phyloP scores from a whole-genome alignment of 1,284 basidiomycete genomes.

The Ceratobasidium sp. region DNA sequence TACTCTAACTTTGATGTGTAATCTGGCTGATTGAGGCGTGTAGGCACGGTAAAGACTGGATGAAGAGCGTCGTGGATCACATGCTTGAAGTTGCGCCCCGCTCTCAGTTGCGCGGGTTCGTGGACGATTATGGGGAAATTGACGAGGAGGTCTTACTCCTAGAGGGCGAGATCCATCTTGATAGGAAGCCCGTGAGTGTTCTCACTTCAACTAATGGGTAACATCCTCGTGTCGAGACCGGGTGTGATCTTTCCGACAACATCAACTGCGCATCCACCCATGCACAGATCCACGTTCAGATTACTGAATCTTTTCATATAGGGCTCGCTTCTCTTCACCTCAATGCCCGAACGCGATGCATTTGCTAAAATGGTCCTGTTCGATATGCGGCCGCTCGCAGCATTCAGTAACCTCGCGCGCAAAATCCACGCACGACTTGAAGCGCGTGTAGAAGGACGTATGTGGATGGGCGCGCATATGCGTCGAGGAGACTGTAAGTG shows the following conservation, averaged over 20 bases:
- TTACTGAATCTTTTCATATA: slow-evolving; percentile 41
- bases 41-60: slow-evolving; percentile 55
- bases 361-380: slow-evolving; percentile 55
- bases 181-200: slow-evolving; percentile 57
- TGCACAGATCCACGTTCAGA: background rate
- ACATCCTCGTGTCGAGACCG: too few relatives aligned
- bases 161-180: slow-evolving; percentile 56
- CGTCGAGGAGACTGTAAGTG: slow-evolving; percentile 59
- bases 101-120: slow-evolving; percentile 54
- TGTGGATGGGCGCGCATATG: slow-evolving; percentile 62
- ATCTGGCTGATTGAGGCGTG: background rate
- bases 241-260: too few relatives aligned
- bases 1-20: background rate
- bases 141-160: slow-evolving; percentile 56
- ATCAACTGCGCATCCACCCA: background rate
- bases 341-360: slow-evolving; percentile 49
- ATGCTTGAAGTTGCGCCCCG: slow-evolving; percentile 54
- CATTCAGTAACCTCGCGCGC: slow-evolving; percentile 53
- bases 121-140: slow-evolving; percentile 55
- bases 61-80: slow-evolving; percentile 57
- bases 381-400: slow-evolving; percentile 52
- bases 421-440: slow-evolving; percentile 54
- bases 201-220: background rate
- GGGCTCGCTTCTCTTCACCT: slow-evolving; percentile 58
- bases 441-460: slow-evolving; percentile 53